Evolutionary conservation across 257 asterid species (phyloP).

Genomic region (Euphrasia confusa): DNA sequence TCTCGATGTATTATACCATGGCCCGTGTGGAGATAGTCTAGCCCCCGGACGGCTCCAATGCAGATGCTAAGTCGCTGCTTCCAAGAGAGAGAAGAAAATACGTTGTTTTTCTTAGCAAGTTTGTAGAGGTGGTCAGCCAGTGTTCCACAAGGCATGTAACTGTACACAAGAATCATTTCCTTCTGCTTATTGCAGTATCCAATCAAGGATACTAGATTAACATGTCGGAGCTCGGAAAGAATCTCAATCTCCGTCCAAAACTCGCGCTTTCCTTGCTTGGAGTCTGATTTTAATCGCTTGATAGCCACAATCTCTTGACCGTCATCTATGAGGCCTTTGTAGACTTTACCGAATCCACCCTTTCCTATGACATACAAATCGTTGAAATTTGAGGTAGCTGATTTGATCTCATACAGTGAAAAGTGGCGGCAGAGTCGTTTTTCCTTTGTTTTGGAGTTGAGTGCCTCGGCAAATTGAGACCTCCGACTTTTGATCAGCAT

Average conservation of each 20-base stretch:
- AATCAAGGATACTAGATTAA: constrained; percentile 52
- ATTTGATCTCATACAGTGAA: constrained; percentile 43
- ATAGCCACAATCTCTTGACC: constrained; percentile 42
- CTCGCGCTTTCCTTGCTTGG: constrained; percentile 56
- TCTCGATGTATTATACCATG: constrained; percentile 49
- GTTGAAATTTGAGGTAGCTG: constrained; percentile 40
- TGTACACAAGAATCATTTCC: constrained; percentile 53
- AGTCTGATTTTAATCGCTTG: constrained; percentile 44
- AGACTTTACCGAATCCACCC: constrained; percentile 58
- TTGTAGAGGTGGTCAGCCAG: constrained; percentile 58
- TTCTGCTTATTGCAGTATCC: constrained; percentile 56
- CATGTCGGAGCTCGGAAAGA: constrained; percentile 54
- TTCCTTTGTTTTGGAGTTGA: constrained; percentile 24
- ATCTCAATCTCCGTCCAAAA: constrained; percentile 57
- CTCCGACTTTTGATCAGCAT: constrained; percentile 29
- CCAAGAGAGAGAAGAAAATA: constrained; percentile 42
- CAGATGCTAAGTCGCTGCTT: constrained; percentile 49
- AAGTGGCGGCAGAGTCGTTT: constrained; percentile 41
- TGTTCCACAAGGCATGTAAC: constrained; percentile 52
- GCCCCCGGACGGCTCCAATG: constrained; percentile 59
- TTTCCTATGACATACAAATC: constrained; percentile 40
- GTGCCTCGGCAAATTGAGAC: constrained; percentile 27
- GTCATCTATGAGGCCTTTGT: constrained; percentile 37
- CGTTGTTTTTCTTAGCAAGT: constrained; percentile 24
- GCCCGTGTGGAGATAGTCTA: constrained; percentile 59